Base-by-base conservation (phyloP, 768 basidiomycete species). In the Jaapia argillacea region DNA sequence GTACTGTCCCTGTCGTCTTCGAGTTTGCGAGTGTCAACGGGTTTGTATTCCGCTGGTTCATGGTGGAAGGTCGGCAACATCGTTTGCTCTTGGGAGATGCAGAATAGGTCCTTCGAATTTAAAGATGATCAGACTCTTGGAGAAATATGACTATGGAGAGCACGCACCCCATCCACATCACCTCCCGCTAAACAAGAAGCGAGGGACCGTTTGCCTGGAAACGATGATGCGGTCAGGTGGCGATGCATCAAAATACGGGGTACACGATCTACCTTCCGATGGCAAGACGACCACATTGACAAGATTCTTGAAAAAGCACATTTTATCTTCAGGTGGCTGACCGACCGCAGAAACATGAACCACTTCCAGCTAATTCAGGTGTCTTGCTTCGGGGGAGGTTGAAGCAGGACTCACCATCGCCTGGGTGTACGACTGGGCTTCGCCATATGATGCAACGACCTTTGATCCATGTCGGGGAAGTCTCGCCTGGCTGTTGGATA, bases 81-180 rank as follows among this genome's bases (percentile, higher is more conserved):
- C 4, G 70, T 62, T 5, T 65, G 64, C 43, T 79, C 65, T 35
- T 65, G 66, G 31, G 80, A 77, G 18, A 88, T 62, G n/a, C 75
- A 68, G 53, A 78, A 87, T 24, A 69, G 53, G 49, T 88, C 85
- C 3, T 85, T 85, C 50, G 16, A 16, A 43, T 45, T 33, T 38
- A 46, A 28, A 3, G 40, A 47, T 24, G 47, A 36, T 36, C 3
- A 33, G 26, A 38, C 16, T 36, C 6, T 22, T n/a, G n/a, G 1
- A 6, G 18, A 21, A 5, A 4, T 23, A 14, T 5, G 21, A 36
- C 33, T 4, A 13, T 40, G 12, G 33, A 18, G 18, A 18, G n/a
- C n/a, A n/a, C n/a, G n/a, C n/a, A n/a, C 25, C 82, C 85, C 85
- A 45, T 87, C 85, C n/a, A 87, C 62, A 62, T 88, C 85, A 0